Evolutionary conservation across 192 early-diverging fungal species (phyloP).

Genomic region (Entomortierella parvispora): DNA sequence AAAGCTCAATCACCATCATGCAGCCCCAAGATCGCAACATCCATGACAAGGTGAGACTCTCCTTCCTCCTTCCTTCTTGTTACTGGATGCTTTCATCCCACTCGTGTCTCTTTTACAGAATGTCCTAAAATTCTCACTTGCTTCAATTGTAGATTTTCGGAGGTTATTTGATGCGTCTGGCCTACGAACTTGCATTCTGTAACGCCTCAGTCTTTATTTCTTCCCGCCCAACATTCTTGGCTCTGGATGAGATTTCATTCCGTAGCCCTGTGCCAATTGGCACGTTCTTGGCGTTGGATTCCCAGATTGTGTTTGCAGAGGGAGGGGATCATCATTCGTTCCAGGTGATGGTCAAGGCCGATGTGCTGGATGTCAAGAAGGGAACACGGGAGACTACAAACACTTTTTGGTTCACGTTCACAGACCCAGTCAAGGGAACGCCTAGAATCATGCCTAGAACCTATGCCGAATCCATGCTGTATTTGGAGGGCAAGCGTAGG

Average conservation of each 20-base stretch:
- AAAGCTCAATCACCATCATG: constrained; percentile 70
- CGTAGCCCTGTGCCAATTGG: constrained; percentile 85
- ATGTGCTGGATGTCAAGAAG: constrained; percentile 78
- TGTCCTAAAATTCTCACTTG: neutral
- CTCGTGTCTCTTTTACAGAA: too few relatives aligned
- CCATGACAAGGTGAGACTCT: constrained; percentile 57
- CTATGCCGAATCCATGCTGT: constrained; percentile 85
- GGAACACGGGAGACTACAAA: constrained; percentile 76
- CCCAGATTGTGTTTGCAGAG: constrained; percentile 83
- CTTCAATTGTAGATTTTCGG: constrained; percentile 75
- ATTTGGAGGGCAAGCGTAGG: constrained; percentile 76
- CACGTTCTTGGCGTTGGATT: constrained; percentile 70
- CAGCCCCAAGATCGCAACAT: constrained; percentile 85
- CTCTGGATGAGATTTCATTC: constrained; percentile 80
- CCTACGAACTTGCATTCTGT: constrained; percentile 83
- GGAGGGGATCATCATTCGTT: constrained; percentile 60
- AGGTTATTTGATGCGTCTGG: constrained; percentile 82
- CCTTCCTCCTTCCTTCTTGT: too few relatives aligned
- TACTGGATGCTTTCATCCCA: too few relatives aligned
- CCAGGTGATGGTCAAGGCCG: constrained; percentile 74
- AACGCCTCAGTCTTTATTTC: constrained; percentile 77
- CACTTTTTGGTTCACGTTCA: constrained; percentile 87
- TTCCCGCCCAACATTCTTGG: constrained; percentile 63
- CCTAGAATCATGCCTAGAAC: constrained; percentile 77
- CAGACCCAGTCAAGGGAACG: constrained; percentile 36